phyloP scores from a whole-genome alignment of 345 rosid genomes.

The Pelargonium nanum region DNA sequence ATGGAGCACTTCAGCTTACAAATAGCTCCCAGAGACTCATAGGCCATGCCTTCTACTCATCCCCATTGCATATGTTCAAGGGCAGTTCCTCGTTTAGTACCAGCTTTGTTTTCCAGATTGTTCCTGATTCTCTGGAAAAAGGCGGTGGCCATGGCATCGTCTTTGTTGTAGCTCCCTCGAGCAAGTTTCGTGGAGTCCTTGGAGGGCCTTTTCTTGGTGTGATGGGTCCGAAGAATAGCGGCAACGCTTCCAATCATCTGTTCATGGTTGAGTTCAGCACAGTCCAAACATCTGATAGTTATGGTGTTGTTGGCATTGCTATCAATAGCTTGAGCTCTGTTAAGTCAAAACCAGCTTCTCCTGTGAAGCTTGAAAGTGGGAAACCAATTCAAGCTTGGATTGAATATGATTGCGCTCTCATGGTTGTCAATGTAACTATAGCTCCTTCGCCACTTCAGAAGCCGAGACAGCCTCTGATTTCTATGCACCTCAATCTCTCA shows the following conservation, averaged over 20 bases:
- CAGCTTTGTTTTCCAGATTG: neutral
- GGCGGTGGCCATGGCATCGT: slow-evolving; percentile 1
- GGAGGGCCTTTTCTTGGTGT: neutral
- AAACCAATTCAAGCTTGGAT: slow-evolving; percentile 40
- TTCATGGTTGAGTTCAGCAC: slow-evolving; percentile 54
- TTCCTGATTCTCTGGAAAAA: neutral
- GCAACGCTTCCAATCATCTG: slow-evolving; percentile 20
- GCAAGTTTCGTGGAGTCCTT: neutral
- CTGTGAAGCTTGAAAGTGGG: slow-evolving; percentile 22
- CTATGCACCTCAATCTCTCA: slow-evolving; percentile 33
- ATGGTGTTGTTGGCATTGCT: slow-evolving; percentile 25
- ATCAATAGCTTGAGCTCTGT: slow-evolving; percentile 32
- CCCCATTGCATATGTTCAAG: neutral
- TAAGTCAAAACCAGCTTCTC: slow-evolving; percentile 18
- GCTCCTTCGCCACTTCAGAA: slow-evolving; percentile 34
- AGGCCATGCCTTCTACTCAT: neutral
- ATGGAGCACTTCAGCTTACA: slow-evolving; percentile 1
- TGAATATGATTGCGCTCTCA: slow-evolving; percentile 29
- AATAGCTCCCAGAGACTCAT: neutral
- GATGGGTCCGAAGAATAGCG: neutral
- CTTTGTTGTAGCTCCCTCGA: neutral
- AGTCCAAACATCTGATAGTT: slow-evolving; percentile 29
- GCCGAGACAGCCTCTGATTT: slow-evolving; percentile 38
- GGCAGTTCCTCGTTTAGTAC: neutral
- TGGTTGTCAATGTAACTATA: slow-evolving; percentile 31